Evolutionary conservation across 2,329 filamentous ascomycete genomes (phyloP).

Genomic region (Phaeoacremonium minimum): DNA sequence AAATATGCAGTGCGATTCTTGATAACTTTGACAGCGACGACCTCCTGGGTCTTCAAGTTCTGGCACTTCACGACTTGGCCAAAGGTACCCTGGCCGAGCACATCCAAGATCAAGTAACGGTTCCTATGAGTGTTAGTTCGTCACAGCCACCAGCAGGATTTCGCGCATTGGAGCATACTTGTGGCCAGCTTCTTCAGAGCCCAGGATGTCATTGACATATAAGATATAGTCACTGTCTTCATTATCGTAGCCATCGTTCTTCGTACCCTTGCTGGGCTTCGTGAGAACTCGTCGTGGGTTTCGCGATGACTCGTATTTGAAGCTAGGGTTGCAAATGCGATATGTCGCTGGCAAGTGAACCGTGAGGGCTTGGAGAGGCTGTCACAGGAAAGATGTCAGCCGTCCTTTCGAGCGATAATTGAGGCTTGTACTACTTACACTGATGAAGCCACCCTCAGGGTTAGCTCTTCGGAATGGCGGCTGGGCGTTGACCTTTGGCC

Average conservation of each 20-base stretch:
- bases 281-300: slow-evolving; percentile 94
- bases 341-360: slow-evolving; percentile 92
- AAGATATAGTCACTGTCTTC: slow-evolving; percentile 99
- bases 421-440: slow-evolving; percentile 68
- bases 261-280: slow-evolving; percentile 96
- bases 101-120: slow-evolving; percentile 93
- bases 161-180: slow-evolving; percentile 56
- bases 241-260: slow-evolving; percentile 98
- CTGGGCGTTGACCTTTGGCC: slow-evolving; percentile 79
- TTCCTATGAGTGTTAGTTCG: slow-evolving; percentile 52
- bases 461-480: slow-evolving; percentile 90
- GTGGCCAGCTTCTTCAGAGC: slow-evolving; percentile 95
- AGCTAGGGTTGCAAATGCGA: slow-evolving; percentile 94
- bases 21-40: slow-evolving; percentile 97
- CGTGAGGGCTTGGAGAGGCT: slow-evolving; percentile 94
- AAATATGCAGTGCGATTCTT: slow-evolving; percentile 99
- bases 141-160: slow-evolving; percentile 3
- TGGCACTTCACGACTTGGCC: slow-evolving; percentile 99
- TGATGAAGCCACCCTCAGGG: slow-evolving; percentile 96
- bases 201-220: slow-evolving; percentile 97
- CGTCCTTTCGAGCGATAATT: too few relatives aligned
- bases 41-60: slow-evolving; percentile 96
- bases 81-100: slow-evolving; percentile 94
- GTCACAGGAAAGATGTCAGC: slow-evolving; percentile 10
- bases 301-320: slow-evolving; percentile 97